phyloP scores from a whole-genome alignment of 495 filamentous ascomycete species.

The Penicillium turbatum region DNA sequence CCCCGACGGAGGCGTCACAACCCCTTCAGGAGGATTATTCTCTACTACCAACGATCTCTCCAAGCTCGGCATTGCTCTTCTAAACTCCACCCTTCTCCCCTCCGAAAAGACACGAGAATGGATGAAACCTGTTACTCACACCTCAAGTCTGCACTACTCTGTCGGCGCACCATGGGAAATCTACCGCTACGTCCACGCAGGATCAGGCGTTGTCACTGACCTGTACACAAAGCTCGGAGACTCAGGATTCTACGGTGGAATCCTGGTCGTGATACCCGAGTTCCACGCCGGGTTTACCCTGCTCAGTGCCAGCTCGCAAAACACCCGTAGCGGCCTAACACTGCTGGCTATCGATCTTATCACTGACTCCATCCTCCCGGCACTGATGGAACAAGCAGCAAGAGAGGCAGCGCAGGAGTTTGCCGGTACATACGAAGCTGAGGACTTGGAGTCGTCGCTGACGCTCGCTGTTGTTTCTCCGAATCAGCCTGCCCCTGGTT shows the following conservation, averaged over 20 bases:
- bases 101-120: conserved; percentile 36
- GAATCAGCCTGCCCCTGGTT: conserved; percentile 30
- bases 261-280: conserved; percentile 37
- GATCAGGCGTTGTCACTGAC: conserved; percentile 27
- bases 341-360: conserved; percentile 21
- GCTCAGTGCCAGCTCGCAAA: conserved; percentile 23
- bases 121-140: conserved; percentile 48
- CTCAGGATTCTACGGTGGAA: conserved; percentile 32
- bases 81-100: conserved; percentile 44
- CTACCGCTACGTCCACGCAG: conserved; percentile 28
- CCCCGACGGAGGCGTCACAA: conserved; percentile 21
- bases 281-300: conserved; percentile 39
- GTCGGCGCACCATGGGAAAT: conserved; percentile 48
- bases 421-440: conserved; percentile 34
- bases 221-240: conserved; percentile 47
- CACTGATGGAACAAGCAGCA: conserved; percentile 30
- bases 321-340: neutral
- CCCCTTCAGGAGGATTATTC: conserved; percentile 29
- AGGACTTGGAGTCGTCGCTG: conserved; percentile 34
- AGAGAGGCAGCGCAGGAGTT: conserved; percentile 26
- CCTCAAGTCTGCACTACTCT: conserved; percentile 42
- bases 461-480: conserved; percentile 32
- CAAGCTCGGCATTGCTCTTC: conserved; percentile 41
- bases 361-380: conserved; percentile 28
- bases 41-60: conserved; percentile 30